phyloP scores from a whole-genome alignment of 129 eudicot genomes.

The Centrapalus pauciflorus region DNA sequence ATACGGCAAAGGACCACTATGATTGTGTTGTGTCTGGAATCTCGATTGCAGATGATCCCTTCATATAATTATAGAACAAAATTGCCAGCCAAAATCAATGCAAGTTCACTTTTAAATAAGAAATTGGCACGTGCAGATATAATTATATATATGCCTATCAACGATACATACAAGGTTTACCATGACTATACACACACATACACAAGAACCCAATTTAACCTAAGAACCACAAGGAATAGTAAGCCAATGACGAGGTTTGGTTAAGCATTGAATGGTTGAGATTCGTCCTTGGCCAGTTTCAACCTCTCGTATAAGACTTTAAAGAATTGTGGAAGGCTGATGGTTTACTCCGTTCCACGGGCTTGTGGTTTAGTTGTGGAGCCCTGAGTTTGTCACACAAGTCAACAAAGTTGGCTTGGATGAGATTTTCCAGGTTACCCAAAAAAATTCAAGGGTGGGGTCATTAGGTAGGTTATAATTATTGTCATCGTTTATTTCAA shows the following conservation, averaged over 20 bases:
- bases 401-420: too few relatives aligned
- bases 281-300: too few relatives aligned
- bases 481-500: neutral
- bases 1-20: constrained; percentile 75
- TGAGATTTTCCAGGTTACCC: too few relatives aligned
- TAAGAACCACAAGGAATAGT: too few relatives aligned
- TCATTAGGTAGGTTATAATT: neutral
- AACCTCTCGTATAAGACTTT: too few relatives aligned
- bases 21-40: constrained; percentile 51
- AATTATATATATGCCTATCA: neutral
- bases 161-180: neutral
- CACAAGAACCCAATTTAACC: too few relatives aligned
- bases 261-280: too few relatives aligned
- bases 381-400: too few relatives aligned
- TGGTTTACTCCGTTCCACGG: too few relatives aligned
- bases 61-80: constrained; percentile 21
- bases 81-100: constrained; percentile 20
- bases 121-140: neutral
- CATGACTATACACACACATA: neutral
- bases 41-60: constrained; percentile 65
- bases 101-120: neutral
- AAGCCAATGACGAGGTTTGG: too few relatives aligned
- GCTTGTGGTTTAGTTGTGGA: too few relatives aligned
- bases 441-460: neutral
- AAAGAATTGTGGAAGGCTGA: too few relatives aligned